A percentile compares a stretch with the other conserved stretches of the same genome.
These are phyloP conservation scores for Penicillium roqueforti DNA, from an alignment of 495 filamentous ascomycete genomes.

Conservation along the genomic window DNA sequence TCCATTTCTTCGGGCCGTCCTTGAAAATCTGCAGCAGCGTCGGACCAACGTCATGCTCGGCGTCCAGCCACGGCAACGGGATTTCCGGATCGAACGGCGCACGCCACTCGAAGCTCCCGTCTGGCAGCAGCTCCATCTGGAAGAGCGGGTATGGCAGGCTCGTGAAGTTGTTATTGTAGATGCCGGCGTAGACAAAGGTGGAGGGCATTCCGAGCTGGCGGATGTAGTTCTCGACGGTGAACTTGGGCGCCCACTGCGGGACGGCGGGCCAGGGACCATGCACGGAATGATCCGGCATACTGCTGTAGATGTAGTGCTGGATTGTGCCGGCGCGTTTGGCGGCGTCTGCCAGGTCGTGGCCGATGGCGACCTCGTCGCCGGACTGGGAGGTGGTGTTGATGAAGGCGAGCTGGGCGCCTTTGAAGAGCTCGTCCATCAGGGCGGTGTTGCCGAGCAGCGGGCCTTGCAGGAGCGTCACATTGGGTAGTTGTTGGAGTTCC, in stretches of 20 bases:
- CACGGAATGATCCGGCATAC: conserved; percentile 88
- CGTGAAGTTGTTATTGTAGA: conserved; percentile 99
- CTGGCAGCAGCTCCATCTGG: conserved; percentile 78
- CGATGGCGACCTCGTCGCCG: conserved; percentile 89
- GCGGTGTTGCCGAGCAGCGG: conserved; percentile 65
- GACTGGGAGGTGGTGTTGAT: conserved; percentile 96
- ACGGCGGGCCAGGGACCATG: conserved; percentile 75
- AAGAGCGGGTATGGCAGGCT: conserved; percentile 88
- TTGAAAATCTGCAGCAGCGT: conserved; percentile 94
- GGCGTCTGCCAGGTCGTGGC: conserved; percentile 79
- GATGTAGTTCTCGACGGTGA: conserved; percentile 85
- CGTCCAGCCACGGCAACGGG: conserved; percentile 92
- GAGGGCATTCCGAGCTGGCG: conserved; percentile 76
- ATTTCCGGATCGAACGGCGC: conserved; percentile 89
- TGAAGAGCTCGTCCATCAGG: conserved; percentile 74
- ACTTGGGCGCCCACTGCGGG: conserved; percentile 89
- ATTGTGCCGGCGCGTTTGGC: conserved; percentile 75
- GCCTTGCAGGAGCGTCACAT: conserved; percentile 79
- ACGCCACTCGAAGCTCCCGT: conserved; percentile 88
- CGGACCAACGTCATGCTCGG: conserved; percentile 95
- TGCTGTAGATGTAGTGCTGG: conserved; percentile 90
- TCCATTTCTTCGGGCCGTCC: conserved; percentile 83
- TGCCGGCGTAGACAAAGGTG: conserved; percentile 92
- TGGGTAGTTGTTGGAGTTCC: conserved; percentile 74
- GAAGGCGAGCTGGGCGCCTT: conserved; percentile 81